Conservation (phyloP, 306 rosid species). For the Lagenaria siceraria region DNA sequence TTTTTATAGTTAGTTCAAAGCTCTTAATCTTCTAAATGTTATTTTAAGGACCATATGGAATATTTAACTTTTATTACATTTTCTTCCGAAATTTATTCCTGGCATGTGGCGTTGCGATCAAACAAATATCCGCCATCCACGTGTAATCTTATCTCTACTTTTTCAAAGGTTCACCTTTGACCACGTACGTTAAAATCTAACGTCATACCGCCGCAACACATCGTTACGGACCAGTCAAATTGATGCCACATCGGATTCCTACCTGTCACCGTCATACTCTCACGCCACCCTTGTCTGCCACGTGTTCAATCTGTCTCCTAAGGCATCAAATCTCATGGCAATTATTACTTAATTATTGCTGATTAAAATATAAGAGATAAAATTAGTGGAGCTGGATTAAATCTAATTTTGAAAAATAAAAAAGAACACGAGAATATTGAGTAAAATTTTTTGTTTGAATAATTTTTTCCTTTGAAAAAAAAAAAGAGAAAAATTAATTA, state of each 20-base stretch:
- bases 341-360: not conserved
- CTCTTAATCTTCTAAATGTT: too few species aligned
- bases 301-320: not conserved
- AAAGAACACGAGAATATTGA: not conserved
- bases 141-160: not conserved
- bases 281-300: not conserved
- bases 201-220: not conserved
- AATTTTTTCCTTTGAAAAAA: too few species aligned
- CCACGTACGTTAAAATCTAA: not conserved
- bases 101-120: not conserved
- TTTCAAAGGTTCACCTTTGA: not conserved
- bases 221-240: not conserved
- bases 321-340: not conserved
- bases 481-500: too few species aligned
- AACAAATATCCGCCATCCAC: not conserved
- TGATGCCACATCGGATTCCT: not conserved
- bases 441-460: not conserved
- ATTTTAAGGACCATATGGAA: not conserved
- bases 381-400: not conserved
- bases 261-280: not conserved
- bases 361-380: not conserved
- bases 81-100: not conserved
- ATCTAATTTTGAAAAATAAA: not conserved
- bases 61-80: not conserved
- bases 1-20: too few species aligned